Conservation (phyloP, 2,329 filamentous ascomycete genomes). For the Alternaria sp. region DNA sequence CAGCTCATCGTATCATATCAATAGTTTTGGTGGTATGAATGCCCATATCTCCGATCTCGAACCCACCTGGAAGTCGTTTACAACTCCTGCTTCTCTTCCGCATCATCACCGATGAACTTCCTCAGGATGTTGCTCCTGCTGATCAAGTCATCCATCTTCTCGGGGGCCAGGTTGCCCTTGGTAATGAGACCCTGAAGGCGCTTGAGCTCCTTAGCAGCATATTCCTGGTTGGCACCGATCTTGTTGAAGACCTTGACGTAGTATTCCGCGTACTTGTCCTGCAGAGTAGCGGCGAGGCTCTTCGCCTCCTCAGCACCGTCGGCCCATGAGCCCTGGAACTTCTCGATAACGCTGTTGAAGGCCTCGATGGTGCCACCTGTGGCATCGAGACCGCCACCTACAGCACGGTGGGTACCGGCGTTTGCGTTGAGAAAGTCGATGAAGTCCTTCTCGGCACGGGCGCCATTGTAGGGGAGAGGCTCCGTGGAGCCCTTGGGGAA, state of each 20-base stretch:
- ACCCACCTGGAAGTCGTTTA: slow-evolving; percentile 55
- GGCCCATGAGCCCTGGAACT: slow-evolving; percentile 70
- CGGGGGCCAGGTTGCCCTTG: slow-evolving; percentile 84
- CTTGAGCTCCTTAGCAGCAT: slow-evolving; percentile 83
- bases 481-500: slow-evolving; percentile 86
- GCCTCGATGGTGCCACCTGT: slow-evolving; percentile 82
- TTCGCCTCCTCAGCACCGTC: slow-evolving; percentile 74
- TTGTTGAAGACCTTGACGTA: slow-evolving; percentile 92
- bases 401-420: slow-evolving; percentile 82
- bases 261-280: slow-evolving; percentile 89
- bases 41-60: not conserved
- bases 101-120: slow-evolving; percentile 70
- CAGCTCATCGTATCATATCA: not conserved
- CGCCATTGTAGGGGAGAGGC: slow-evolving; percentile 74
- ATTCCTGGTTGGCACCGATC: slow-evolving; percentile 77
- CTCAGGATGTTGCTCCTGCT: slow-evolving; percentile 87
- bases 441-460: slow-evolving; percentile 78
- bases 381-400: slow-evolving; percentile 80
- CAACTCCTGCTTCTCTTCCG: slow-evolving; percentile 73
- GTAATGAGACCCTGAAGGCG: slow-evolving; percentile 80
- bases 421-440: slow-evolving; percentile 86
- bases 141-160: slow-evolving; percentile 88
- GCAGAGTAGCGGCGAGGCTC: slow-evolving; percentile 71
- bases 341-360: slow-evolving; percentile 78
- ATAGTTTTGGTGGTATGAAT: slow-evolving; percentile 4